These are phyloP conservation scores for Teratosphaeriaceae sp. DNA, from an alignment of 2,329 filamentous ascomycete genomes.

Conservation along the genomic window DNA sequence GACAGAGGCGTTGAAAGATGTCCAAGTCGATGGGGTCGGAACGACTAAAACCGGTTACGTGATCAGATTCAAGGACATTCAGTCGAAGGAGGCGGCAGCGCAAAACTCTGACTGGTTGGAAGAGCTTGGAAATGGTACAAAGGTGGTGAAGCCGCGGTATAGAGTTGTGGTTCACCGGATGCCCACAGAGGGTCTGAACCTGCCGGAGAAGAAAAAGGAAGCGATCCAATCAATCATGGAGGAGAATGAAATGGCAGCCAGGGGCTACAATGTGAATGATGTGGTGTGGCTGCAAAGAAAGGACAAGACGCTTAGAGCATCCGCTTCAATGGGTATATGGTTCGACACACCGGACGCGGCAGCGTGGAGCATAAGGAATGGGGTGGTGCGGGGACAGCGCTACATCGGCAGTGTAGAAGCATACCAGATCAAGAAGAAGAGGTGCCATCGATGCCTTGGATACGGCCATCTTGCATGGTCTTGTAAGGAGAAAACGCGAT, in stretches of 20 bases:
- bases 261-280: not conserved
- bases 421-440: slow-evolving; percentile 3
- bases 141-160: slow-evolving; percentile 1
- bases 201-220: not conserved
- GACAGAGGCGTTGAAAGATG: not conserved
- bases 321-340: not conserved
- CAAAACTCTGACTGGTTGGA: not conserved
- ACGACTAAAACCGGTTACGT: not conserved
- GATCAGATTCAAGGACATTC: not conserved
- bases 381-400: not conserved
- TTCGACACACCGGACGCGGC: not conserved
- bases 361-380: not conserved
- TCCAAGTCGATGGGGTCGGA: not conserved
- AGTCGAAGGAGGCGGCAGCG: slow-evolving; percentile 1
- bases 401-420: slow-evolving; percentile 1
- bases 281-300: not conserved
- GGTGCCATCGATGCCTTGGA: not conserved
- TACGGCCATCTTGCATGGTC: slow-evolving; percentile 2
- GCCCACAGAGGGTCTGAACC: not conserved
- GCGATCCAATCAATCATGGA: not conserved
- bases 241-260: not conserved
- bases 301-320: not conserved
- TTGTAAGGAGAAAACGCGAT: not conserved
- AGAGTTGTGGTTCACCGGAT: not conserved
- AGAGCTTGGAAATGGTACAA: not conserved